Evolutionary conservation across 1,284 basidiomycete species (phyloP).

Genomic region (Microbotryum scabiosae): DNA sequence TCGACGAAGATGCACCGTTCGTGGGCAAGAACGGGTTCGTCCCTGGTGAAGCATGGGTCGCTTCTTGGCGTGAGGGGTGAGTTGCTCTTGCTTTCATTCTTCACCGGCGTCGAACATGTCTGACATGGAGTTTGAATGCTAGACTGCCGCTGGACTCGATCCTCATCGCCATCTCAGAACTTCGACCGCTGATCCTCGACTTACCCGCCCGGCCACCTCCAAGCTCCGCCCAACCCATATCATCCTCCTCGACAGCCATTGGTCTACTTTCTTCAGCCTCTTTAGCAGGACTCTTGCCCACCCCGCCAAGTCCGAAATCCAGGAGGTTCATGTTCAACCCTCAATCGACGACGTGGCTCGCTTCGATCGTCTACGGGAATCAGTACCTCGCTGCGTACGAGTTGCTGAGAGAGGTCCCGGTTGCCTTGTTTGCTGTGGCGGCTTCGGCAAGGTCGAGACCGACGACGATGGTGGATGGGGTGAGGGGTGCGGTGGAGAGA

Average conservation of each 20-base stretch:
- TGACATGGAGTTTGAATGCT: background rate
- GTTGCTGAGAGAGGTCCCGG: conserved; percentile 12
- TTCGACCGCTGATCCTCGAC: conserved; percentile 50
- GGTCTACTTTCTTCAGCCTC: conserved; percentile 52
- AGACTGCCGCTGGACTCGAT: conserved; percentile 77
- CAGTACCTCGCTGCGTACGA: conserved; percentile 56
- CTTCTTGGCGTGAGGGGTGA: conserved; percentile 79
- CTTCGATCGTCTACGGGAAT: conserved; percentile 84
- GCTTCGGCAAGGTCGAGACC: too few relatives aligned
- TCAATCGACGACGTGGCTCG: conserved; percentile 78
- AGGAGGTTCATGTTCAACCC: conserved; percentile 69
- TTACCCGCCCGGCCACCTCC: conserved; percentile 5
- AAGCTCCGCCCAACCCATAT: conserved; percentile 40
- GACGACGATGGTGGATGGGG: too few relatives aligned
- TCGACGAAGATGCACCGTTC: conserved; percentile 19
- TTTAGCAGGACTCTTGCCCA: conserved; percentile 68
- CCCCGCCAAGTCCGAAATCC: conserved; percentile 57
- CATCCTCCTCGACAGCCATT: conserved; percentile 50
- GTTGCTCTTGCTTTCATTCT: conserved; percentile 21
- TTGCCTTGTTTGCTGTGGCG: conserved; percentile 23
- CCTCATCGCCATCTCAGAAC: conserved; percentile 72
- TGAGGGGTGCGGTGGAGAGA: too few relatives aligned
- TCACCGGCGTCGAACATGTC: background rate
- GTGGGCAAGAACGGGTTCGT: conserved; percentile 62
- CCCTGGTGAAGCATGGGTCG: conserved; percentile 84